Evolutionary conservation across 75 land plant genomes (phyloP), one percentile per base, ranked within the genome.

Genomic region (Pinus tabuliformis): DNA sequence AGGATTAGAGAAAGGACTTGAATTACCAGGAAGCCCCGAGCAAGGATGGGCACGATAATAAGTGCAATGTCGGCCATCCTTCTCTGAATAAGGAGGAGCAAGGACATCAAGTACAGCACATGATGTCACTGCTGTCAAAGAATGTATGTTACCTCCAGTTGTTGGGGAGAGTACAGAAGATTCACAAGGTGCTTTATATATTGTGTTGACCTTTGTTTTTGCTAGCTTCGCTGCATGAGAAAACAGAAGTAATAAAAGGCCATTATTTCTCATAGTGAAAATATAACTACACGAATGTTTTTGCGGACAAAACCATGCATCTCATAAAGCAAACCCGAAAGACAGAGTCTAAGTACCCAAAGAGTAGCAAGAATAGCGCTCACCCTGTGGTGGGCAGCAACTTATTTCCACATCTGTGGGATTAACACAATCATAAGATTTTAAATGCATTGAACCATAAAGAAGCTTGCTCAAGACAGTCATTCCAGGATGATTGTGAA

Each of bases 401-500:
- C 66, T 54, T 57, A 60, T 78, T 54, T 74, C 81, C 16, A 70
- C 58, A 14, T 36, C 73, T 45, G 33, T 36, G 4, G 45, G 36
- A 81, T 95, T 87, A 33, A 92, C 56, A 92, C 97, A 94, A 70
- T 96, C 97, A 82, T 96, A 96, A 15, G 99, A 93, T 64, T 81
- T 88, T 39, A 91, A 93, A 81, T 92, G 88, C 78, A 96, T 62
- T 45, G 91, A 77, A 52, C 97, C 97, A 86, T 94, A 94, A 6
- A 95, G 83, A 73, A 95, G 89, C 86, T 88, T 94, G 90, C 97
- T 96, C 72, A 96, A 77, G 68, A 96, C 99, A 42, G 99, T 96
- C 99, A 96, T 96, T 61, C 97, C 95, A 60, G 99, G 99, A 89
- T 96, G 99, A 77, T 96, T 91, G 75, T 96, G 99, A 76, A 96